A percentile compares a stretch with the other conserved stretches of the same genome.
Evolutionary conservation across 1,284 basidiomycete genomes (phyloP).

Genomic region (Papiliotrema terrestris): DNA sequence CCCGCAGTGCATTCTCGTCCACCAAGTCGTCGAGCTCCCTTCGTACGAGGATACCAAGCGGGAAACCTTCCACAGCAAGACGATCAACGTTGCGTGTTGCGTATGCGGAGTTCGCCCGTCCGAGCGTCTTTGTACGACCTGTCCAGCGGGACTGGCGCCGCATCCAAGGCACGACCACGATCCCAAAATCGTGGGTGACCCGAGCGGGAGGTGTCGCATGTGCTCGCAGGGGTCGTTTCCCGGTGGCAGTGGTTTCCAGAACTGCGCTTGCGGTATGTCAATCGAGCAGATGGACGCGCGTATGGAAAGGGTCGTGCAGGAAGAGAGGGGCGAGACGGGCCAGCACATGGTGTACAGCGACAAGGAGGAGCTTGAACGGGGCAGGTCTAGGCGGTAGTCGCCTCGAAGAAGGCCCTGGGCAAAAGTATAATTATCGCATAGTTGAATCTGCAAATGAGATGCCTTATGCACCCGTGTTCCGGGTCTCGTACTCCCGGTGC

Average conservation of each 20-base stretch:
- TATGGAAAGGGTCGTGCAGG: conserved; percentile 15
- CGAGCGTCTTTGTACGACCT: not conserved
- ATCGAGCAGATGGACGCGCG: conserved; percentile 29
- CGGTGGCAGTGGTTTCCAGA: conserved; percentile 11
- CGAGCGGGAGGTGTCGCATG: conserved; percentile 5
- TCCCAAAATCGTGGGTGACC: conserved; percentile 7
- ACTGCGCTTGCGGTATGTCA: conserved; percentile 32
- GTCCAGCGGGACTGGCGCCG: conserved; percentile 2
- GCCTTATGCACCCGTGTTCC: too few relatives aligned
- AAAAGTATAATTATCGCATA: not conserved
- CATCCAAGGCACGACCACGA: conserved; percentile 5
- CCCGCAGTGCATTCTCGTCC: conserved; percentile 14
- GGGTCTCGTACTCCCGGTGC: too few relatives aligned
- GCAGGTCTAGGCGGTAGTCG: conserved; percentile 1
- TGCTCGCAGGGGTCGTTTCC: conserved; percentile 8
- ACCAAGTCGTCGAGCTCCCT: conserved; percentile 11
- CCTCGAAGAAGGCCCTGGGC: not conserved
- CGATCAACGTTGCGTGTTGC: not conserved
- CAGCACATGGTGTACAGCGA: not conserved
- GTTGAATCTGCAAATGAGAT: not conserved
- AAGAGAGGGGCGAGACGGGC: not conserved
- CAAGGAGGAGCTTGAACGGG: conserved; percentile 5
- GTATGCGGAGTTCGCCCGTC: conserved; percentile 1
- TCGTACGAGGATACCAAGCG: conserved; percentile 8
- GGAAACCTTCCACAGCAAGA: not conserved